A percentile compares a stretch with the other conserved stretches of the same genome.
These are phyloP conservation scores for Fusarium sp. DNA, from an alignment of 2,329 filamentous ascomycete species.

Conservation along the genomic window DNA sequence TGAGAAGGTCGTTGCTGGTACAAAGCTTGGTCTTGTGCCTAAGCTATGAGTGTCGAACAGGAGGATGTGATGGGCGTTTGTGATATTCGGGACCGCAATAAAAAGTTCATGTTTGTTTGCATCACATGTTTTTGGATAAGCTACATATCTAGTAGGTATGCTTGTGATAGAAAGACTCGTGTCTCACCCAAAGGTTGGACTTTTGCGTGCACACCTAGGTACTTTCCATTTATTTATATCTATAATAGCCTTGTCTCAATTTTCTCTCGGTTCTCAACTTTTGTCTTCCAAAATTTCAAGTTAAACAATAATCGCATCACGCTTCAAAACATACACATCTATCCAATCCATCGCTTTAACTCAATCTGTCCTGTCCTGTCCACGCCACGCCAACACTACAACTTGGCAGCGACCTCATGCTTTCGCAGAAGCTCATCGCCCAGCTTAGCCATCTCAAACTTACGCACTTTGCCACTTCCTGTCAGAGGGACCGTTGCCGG, in stretches of 20 bases:
- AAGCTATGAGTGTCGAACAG: constrained; percentile 56
- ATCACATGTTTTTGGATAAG: not conserved
- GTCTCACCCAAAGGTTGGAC: not conserved
- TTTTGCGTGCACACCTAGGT: not conserved
- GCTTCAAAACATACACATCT: not conserved
- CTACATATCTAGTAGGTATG: too few species aligned
- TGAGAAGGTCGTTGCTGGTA: constrained; percentile 64
- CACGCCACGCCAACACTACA: constrained; percentile 45
- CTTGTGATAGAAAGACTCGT: not conserved
- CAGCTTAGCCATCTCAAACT: constrained; percentile 69
- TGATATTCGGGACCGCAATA: not conserved
- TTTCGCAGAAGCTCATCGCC: constrained; percentile 64
- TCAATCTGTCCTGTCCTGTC: not conserved
- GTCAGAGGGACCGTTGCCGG: constrained; percentile 68
- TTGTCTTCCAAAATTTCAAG: not conserved
- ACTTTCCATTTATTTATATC: not conserved
- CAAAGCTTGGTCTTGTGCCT: constrained; percentile 61
- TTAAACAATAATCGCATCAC: not conserved
- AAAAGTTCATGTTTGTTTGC: not conserved
- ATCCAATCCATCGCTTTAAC: not conserved
- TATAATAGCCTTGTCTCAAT: not conserved
- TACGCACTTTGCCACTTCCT: constrained; percentile 77
- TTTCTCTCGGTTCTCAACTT: not conserved
- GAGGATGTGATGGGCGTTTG: not conserved
- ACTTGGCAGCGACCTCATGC: constrained; percentile 55